Evolutionary conservation across 2,329 filamentous ascomycete species (phyloP).

Genomic region (Metarhizium rileyi): DNA sequence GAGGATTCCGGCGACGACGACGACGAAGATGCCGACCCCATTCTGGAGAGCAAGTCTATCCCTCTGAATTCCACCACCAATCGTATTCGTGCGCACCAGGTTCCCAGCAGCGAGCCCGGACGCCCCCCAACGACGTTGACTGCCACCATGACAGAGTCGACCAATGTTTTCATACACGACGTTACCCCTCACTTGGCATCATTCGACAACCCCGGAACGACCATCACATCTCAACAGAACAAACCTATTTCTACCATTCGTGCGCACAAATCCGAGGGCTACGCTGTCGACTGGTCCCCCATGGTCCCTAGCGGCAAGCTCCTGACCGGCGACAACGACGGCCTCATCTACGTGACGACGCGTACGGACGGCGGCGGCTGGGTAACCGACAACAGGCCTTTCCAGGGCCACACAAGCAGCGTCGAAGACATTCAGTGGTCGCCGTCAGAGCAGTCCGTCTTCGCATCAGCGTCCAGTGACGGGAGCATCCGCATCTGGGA

Average conservation of each 20-base stretch:
- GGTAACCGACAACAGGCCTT: conserved; percentile 75
- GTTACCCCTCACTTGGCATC: conserved; percentile 80
- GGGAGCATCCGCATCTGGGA: conserved; percentile 97
- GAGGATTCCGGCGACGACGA: conserved; percentile 65
- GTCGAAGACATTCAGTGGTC: conserved; percentile 98
- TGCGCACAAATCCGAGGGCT: conserved; percentile 89
- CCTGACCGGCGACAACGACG: conserved; percentile 83
- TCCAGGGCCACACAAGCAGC: conserved; percentile 73
- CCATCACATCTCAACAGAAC: conserved; percentile 72
- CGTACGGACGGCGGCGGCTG: conserved; percentile 81
- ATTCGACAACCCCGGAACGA: conserved; percentile 80
- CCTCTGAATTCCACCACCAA: conserved; percentile 83
- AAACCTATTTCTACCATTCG: conserved; percentile 81
- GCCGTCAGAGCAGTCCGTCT: conserved; percentile 84
- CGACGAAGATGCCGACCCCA: conserved; percentile 73
- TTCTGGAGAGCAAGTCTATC: conserved; percentile 86
- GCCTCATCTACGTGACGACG: conserved; percentile 80
- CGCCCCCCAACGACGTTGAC: conserved; percentile 73
- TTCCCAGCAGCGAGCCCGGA: conserved; percentile 59
- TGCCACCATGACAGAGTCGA: conserved; percentile 85
- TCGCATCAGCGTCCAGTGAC: conserved; percentile 87
- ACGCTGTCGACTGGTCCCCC: conserved; percentile 95
- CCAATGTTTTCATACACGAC: conserved; percentile 86
- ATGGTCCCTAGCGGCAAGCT: conserved; percentile 68
- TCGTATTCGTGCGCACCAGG: conserved; percentile 80